A percentile compares a stretch with the other conserved stretches of the same genome.
Evolutionary conservation across 768 basidiomycete genomes (phyloP).

Genomic region (Agaricus subrufescens): DNA sequence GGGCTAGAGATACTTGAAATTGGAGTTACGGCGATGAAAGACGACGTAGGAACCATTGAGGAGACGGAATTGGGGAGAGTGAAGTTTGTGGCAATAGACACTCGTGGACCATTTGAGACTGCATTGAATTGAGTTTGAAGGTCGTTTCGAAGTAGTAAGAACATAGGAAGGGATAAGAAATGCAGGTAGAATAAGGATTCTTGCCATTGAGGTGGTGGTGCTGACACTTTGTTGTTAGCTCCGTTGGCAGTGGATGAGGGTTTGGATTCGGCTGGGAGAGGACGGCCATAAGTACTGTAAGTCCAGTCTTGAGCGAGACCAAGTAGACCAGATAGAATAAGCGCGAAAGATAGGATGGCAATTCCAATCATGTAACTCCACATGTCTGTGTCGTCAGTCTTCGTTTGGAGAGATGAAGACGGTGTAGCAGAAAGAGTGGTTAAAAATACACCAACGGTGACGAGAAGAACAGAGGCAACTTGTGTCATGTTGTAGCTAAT

Average conservation of each 20-base stretch:
- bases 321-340: constrained; percentile 76
- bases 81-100: constrained; percentile 29
- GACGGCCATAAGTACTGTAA: constrained; percentile 39
- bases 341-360: constrained; percentile 65
- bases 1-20: constrained; percentile 22
- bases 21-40: background rate
- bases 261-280: background rate
- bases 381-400: constrained; percentile 16
- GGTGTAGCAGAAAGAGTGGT: constrained; percentile 77
- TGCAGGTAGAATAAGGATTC: constrained; percentile 93
- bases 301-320: constrained; percentile 86
- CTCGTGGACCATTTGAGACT: constrained; percentile 35
- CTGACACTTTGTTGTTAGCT: constrained; percentile 3
- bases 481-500: constrained; percentile 35
- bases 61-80: constrained; percentile 17
- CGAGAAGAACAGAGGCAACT: constrained; percentile 69
- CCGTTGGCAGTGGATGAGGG: background rate
- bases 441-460: constrained; percentile 72
- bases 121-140: constrained; percentile 41
- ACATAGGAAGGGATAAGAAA: constrained; percentile 75
- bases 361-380: constrained; percentile 67
- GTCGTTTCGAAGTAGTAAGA: constrained; percentile 53
- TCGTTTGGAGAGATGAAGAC: constrained; percentile 18
- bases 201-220: constrained; percentile 48
- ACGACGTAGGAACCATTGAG: constrained; percentile 8